phyloP scores from a whole-genome alignment of 192 early-diverging fungal species.

The Umbelopsis sp. region DNA sequence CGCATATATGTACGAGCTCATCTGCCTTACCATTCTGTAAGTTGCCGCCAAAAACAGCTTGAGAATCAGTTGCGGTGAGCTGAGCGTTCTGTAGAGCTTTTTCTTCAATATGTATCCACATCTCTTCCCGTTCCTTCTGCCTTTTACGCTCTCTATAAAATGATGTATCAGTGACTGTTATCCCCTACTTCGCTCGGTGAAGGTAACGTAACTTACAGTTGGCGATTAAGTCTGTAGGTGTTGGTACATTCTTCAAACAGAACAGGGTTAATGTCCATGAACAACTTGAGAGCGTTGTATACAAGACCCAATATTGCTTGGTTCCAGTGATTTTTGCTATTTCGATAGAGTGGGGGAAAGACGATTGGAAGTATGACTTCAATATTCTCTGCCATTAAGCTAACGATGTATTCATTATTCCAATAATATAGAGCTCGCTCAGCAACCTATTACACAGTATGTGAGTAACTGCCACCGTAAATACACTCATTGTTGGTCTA shows the following conservation, averaged over 20 bases:
- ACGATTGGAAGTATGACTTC: conserved; percentile 92
- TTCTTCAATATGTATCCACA: conserved; percentile 82
- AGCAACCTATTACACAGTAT: conserved; percentile 71
- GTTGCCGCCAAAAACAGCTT: not conserved
- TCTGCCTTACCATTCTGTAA: not conserved
- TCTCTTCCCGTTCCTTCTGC: conserved; percentile 78
- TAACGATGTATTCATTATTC: conserved; percentile 99
- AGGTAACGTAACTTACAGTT: conserved; percentile 62
- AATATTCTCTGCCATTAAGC: conserved; percentile 93
- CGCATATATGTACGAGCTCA: not conserved
- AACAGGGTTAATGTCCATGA: conserved; percentile 95
- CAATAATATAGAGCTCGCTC: conserved; percentile 98
- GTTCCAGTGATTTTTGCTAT: conserved; percentile 99
- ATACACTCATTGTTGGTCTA: not conserved
- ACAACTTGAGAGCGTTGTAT: conserved; percentile 95
- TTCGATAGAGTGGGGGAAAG: conserved; percentile 91
- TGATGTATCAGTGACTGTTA: not conserved
- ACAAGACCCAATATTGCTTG: conserved; percentile 95
- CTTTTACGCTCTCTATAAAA: conserved; percentile 77
- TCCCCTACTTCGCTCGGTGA: not conserved
- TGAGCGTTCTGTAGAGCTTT: conserved; percentile 47
- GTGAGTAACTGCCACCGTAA: not conserved
- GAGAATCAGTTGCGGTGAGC: not conserved
- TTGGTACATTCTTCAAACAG: conserved; percentile 96
- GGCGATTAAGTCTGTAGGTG: conserved; percentile 88